Percentiles rank a stretch among this genome's conserved stretches.
phyloP scores from a whole-genome alignment of 2,329 filamentous ascomycete genomes.

The Fusarium nanum region DNA sequence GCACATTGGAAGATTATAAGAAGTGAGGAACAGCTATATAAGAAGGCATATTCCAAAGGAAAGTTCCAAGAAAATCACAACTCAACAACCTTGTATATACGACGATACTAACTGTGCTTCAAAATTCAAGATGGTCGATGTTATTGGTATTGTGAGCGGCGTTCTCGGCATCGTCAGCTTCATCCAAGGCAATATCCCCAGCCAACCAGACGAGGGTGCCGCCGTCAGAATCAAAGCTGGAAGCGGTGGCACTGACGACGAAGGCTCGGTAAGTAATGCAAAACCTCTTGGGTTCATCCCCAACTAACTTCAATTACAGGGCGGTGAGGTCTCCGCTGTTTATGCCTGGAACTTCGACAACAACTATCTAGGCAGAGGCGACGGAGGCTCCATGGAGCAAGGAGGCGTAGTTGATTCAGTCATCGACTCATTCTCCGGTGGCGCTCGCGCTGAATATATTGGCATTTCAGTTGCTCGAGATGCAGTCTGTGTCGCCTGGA shows the following conservation, averaged over 20 bases:
- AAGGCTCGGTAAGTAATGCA: background rate
- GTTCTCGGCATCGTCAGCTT: background rate
- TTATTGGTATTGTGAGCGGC: background rate
- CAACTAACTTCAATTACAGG: background rate
- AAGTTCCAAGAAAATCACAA: too few species aligned
- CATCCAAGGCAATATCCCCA: rapidly evolving
- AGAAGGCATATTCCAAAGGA: too few species aligned
- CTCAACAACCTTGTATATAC: too few species aligned
- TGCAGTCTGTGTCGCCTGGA: background rate
- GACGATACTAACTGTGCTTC: too few species aligned
- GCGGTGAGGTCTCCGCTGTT: background rate
- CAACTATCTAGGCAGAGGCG: background rate
- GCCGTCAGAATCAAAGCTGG: background rate
- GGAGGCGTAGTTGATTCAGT: background rate
- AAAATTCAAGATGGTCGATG: background rate
- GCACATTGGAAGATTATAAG: too few species aligned
- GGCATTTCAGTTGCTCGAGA: background rate
- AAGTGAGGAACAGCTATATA: too few species aligned
- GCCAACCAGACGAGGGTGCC: background rate
- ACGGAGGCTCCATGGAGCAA: background rate
- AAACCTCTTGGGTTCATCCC: too few species aligned
- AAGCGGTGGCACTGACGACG: background rate
- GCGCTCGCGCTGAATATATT: background rate
- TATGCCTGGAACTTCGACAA: background rate
- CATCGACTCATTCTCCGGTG: background rate